Conservation (phyloP, 2,329 filamentous ascomycete genomes). For the Fusarium paranaense region DNA sequence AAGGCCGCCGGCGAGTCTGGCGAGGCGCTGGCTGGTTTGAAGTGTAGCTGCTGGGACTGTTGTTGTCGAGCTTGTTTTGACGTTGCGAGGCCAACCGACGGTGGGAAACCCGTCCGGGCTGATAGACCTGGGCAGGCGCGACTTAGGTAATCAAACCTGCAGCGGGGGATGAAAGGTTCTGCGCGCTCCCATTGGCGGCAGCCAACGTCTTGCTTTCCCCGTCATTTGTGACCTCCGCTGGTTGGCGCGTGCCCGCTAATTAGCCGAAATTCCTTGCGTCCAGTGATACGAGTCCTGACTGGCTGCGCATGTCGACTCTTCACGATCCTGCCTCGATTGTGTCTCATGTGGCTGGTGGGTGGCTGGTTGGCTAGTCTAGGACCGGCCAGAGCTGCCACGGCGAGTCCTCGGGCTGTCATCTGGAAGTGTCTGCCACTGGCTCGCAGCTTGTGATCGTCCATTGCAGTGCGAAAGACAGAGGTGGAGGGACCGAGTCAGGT, state of each 20-base stretch:
- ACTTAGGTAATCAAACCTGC: constrained; percentile 42
- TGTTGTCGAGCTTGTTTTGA: constrained; percentile 55
- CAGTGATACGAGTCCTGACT: constrained; percentile 29
- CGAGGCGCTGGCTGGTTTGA: constrained; percentile 46
- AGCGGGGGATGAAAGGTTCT: constrained; percentile 21
- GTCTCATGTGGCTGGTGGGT: constrained; percentile 28
- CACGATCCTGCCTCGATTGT: constrained; percentile 32
- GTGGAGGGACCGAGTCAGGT: constrained; percentile 11
- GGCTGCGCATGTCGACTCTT: constrained; percentile 18
- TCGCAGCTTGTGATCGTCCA: constrained; percentile 15
- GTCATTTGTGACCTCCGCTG: constrained; percentile 15
- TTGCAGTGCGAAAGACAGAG: constrained; percentile 13
- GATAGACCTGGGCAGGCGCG: constrained; percentile 12
- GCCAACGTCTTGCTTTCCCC: neutral
- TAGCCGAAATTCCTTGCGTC: constrained; percentile 42
- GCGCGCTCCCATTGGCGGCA: constrained; percentile 18
- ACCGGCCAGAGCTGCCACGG: constrained; percentile 17
- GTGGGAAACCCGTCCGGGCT: constrained; percentile 45
- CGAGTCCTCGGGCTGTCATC: constrained; percentile 10
- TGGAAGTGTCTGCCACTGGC: constrained; percentile 3
- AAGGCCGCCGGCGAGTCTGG: constrained; percentile 30
- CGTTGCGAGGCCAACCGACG: constrained; percentile 59
- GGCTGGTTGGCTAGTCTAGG: constrained; percentile 19
- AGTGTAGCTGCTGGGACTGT: constrained; percentile 46
- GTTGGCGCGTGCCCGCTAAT: constrained; percentile 30